A percentile compares a stretch with the other conserved stretches of the same genome.
Conservation (phyloP, 2,329 filamentous ascomycete genomes). For the Aureobasidium sp. region DNA sequence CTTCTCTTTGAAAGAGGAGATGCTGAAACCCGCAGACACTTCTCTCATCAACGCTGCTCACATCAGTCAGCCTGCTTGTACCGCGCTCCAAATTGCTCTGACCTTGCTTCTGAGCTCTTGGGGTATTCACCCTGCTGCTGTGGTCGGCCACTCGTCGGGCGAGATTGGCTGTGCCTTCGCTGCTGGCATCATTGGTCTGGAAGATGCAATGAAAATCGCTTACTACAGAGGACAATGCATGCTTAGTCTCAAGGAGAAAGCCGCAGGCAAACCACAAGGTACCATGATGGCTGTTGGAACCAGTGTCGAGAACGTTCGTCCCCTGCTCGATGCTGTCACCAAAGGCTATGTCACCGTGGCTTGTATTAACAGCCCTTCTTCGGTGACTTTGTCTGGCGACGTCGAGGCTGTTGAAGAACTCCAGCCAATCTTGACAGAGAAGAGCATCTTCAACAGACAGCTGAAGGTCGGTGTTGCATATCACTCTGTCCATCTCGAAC, state of each 20-base stretch:
- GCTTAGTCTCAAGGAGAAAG: conserved; percentile 6
- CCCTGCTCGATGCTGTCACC: conserved; percentile 15
- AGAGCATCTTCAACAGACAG: conserved; percentile 11
- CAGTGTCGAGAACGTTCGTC: conserved; percentile 17
- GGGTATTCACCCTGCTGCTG: conserved; percentile 19
- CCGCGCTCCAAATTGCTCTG: conserved; percentile 46
- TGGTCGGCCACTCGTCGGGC: conserved; percentile 27
- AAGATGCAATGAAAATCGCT: conserved; percentile 19
- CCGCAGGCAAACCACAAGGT: neutral
- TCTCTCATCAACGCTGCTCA: conserved; percentile 7
- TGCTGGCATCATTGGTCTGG: conserved; percentile 16
- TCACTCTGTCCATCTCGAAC: conserved; percentile 5
- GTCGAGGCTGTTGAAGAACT: neutral
- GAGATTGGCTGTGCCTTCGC: conserved; percentile 29
- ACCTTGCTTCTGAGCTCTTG: conserved; percentile 32
- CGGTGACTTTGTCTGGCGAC: conserved; percentile 41
- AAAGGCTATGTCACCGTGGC: conserved; percentile 17
- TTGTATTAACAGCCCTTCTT: conserved; percentile 33
- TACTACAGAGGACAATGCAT: conserved; percentile 20
- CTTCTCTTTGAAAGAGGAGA: neutral
- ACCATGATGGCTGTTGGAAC: conserved; percentile 30
- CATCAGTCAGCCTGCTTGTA: conserved; percentile 42
- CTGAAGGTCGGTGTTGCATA: neutral
- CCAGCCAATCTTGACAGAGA: conserved; percentile 5
- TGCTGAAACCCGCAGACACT: neutral